phyloP scores from a whole-genome alignment of 805 yeast species.

The Saccharomycopsis babjevae region DNA sequence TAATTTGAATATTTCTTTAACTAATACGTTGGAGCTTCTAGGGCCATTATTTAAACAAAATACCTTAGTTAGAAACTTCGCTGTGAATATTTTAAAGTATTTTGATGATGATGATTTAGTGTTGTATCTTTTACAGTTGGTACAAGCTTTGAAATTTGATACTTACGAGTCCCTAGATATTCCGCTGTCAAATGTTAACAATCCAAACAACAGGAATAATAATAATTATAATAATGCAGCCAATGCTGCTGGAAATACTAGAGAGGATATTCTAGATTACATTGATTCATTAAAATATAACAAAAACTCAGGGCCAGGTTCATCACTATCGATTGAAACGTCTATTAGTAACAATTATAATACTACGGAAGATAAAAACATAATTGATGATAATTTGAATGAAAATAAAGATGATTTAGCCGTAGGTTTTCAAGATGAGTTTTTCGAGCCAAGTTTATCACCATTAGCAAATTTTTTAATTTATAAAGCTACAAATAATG shows the following conservation, averaged over 20 bases:
- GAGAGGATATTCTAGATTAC: constrained; percentile 3
- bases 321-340: neutral
- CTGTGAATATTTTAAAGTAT: constrained; percentile 69
- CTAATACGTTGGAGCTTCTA: constrained; percentile 62
- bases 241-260: neutral
- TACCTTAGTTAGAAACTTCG: constrained; percentile 68
- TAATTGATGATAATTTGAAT: neutral
- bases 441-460: constrained; percentile 27
- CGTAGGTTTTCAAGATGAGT: neutral
- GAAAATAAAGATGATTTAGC: constrained; percentile 2
- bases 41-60: constrained; percentile 64
- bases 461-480: constrained; percentile 71
- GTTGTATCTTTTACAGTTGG: constrained; percentile 76
- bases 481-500: constrained; percentile 55
- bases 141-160: constrained; percentile 85
- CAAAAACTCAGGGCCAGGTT: constrained; percentile 7
- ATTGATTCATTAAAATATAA: constrained; percentile 9
- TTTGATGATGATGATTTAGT: constrained; percentile 77
- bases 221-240: neutral
- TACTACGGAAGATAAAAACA: neutral
- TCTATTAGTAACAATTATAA: neutral
- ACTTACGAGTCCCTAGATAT: constrained; percentile 7
- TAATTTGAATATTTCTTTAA: constrained; percentile 48
- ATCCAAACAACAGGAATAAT: neutral
- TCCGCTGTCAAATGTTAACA: neutral